phyloP scores from a whole-genome alignment of 2,329 filamentous ascomycete genomes.

The Aspergillus sojae region DNA sequence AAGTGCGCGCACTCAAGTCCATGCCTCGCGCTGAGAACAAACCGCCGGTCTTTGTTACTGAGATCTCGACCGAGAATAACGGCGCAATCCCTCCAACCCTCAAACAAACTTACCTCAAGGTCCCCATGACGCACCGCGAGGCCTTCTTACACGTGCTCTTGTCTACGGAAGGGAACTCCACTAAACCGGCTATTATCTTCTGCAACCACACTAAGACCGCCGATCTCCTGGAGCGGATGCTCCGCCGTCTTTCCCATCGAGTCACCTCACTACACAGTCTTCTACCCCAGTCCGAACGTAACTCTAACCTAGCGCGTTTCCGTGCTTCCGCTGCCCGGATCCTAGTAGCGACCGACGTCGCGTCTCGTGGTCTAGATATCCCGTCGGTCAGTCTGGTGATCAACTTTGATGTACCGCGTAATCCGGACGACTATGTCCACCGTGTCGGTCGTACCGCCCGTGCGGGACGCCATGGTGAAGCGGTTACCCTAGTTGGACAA shows the following conservation, averaged over 20 bases:
- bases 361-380: constrained; percentile 91
- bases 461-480: constrained; percentile 80
- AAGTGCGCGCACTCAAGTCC: constrained; percentile 83
- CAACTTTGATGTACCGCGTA: constrained; percentile 95
- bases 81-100: constrained; percentile 79
- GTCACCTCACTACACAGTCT: constrained; percentile 90
- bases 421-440: constrained; percentile 97
- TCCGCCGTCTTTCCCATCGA: constrained; percentile 82
- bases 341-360: constrained; percentile 92
- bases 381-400: constrained; percentile 87
- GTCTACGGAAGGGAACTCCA: constrained; percentile 72
- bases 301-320: constrained; percentile 87
- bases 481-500: constrained; percentile 88
- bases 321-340: constrained; percentile 85
- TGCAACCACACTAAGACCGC: constrained; percentile 90
- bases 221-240: constrained; percentile 82
- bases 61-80: constrained; percentile 71
- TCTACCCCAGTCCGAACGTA: constrained; percentile 80
- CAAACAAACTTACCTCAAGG: constrained; percentile 80
- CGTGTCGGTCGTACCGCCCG: constrained; percentile 92
- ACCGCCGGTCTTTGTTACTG: constrained; percentile 81
- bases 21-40: constrained; percentile 70
- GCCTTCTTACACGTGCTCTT: constrained; percentile 92
- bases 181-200: constrained; percentile 86
- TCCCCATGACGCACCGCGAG: constrained; percentile 89